Base-by-base conservation (phyloP, 371 early-diverging fungal species). In the Lichtheimia ornata region DNA sequence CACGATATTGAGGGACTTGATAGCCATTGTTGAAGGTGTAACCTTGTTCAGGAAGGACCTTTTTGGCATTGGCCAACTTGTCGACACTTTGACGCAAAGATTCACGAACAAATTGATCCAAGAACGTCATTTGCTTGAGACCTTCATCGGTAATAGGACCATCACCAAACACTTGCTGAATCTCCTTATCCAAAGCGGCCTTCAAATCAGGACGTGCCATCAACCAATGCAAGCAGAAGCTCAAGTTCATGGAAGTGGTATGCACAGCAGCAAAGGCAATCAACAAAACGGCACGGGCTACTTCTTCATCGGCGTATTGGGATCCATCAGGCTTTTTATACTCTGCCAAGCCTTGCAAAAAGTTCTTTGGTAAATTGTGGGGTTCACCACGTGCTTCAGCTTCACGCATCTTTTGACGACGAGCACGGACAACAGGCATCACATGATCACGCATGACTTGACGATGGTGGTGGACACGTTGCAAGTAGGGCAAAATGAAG, bases 241-340 rank as follows among this genome's bases (percentile, higher is more conserved):
- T 61, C 40, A 66, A 45, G n/a, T 72, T 66, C 59, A 57, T 62
- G 0, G 73, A 63, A 6, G 73, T 74, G 1, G 73, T 71, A 22
- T 77, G 77, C 0, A 74, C 77, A 15, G 77, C 70, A 3, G 77
- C 76, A 58, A 75, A 77, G 2, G 75, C 78, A 28, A 74, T 17
- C 17, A 72, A 20, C n/a, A 77, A 53, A 11, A 72, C 52, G 15
- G 66, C 27, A 6, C 66, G 59, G 13, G 69, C 55, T 3, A 74
- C 51, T 40, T 72, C 65, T 4, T 58, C 52, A 3, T 63, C 65
- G 4, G 62, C 50, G 20, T 61, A 70, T 3, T 44, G 27, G 13
- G 61, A 56, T 22, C 74, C 70, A 25, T 72, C 67, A 7, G 53
- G 63, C 1, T 71, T 56, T 22, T 51, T 35, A 15, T 53, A 70